Conservation (phyloP, 345 rosid genomes). For the Viola odorata region DNA sequence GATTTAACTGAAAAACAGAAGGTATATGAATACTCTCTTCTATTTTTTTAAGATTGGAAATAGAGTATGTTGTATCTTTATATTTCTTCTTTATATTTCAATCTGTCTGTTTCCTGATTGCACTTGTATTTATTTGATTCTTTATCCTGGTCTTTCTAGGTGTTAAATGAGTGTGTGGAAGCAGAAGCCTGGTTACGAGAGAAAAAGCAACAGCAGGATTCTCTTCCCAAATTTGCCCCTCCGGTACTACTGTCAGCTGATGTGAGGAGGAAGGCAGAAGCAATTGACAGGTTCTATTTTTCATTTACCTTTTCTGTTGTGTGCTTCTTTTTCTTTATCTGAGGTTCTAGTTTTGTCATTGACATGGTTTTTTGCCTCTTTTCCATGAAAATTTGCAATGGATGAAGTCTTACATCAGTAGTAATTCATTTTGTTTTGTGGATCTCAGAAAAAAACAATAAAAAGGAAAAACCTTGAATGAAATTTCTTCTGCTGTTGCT, state of each 20-base stretch:
- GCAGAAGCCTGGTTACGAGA: slow-evolving; percentile 88
- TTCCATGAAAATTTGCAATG: not conserved
- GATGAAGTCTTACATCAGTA: not conserved
- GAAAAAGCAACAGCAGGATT: slow-evolving; percentile 73
- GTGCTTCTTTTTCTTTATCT: not conserved
- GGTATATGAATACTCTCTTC: slow-evolving; percentile 26
- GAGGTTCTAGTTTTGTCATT: not conserved
- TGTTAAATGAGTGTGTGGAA: slow-evolving; percentile 75
- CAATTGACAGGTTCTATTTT: slow-evolving; percentile 55
- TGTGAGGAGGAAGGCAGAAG: slow-evolving; percentile 66
- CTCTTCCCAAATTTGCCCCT: slow-evolving; percentile 65
- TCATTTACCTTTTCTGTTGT: not conserved
- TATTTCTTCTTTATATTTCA: not conserved
- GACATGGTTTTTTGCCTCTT: not conserved
- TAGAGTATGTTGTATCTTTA: not conserved
- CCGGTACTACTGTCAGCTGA: slow-evolving; percentile 79
- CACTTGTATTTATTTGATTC: not conserved
- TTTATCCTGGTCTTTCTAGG: slow-evolving; percentile 26
- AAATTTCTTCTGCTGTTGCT: not conserved
- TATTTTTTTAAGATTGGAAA: not conserved
- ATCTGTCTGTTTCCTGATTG: not conserved
- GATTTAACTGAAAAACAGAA: slow-evolving; percentile 82
- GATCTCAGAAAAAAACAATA: no score
- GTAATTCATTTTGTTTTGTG: no score
- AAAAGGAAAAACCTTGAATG: not conserved